phyloP scores from a whole-genome alignment of 1,139 yeast species.

The Candida gigantensis region DNA sequence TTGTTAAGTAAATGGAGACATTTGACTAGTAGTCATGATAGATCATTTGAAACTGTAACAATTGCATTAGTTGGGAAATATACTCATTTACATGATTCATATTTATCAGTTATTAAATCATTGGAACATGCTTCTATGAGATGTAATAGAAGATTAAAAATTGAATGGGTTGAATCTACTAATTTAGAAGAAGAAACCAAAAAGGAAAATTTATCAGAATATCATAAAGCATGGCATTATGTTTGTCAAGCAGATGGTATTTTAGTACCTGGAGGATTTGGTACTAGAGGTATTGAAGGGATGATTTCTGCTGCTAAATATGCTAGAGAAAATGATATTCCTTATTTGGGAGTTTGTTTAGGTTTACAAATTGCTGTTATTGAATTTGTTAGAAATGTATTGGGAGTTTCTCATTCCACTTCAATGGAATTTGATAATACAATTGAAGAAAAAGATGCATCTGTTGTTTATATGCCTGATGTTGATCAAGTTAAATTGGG shows the following conservation, averaged over 20 bases:
- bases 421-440: conserved; percentile 82
- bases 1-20: conserved; percentile 78
- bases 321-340: conserved; percentile 93
- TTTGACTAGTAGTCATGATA: conserved; percentile 76
- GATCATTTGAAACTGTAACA: conserved; percentile 80
- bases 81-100: conserved; percentile 92
- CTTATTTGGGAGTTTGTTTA: conserved; percentile 94
- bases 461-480: conserved; percentile 98
- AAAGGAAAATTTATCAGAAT: conserved; percentile 64
- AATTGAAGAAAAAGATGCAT: conserved; percentile 63
- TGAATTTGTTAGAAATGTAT: conserved; percentile 82
- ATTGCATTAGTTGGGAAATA: conserved; percentile 98
- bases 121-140: conserved; percentile 94
- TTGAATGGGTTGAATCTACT: conserved; percentile 94
- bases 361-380: conserved; percentile 98
- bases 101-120: conserved; percentile 91
- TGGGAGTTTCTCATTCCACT: conserved; percentile 69
- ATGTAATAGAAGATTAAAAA: conserved; percentile 78
- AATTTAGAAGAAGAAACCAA: conserved; percentile 80
- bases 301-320: conserved; percentile 97
- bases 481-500: conserved; percentile 95
- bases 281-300: conserved; percentile 96
- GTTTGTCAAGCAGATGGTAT: conserved; percentile 96
- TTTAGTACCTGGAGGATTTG: conserved; percentile 98
- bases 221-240: conserved; percentile 94